Percentiles rank a stretch among this genome's conserved stretches.
phyloP scores from a whole-genome alignment of 2,329 filamentous ascomycete species.

The Pseudodiploospora longispora region DNA sequence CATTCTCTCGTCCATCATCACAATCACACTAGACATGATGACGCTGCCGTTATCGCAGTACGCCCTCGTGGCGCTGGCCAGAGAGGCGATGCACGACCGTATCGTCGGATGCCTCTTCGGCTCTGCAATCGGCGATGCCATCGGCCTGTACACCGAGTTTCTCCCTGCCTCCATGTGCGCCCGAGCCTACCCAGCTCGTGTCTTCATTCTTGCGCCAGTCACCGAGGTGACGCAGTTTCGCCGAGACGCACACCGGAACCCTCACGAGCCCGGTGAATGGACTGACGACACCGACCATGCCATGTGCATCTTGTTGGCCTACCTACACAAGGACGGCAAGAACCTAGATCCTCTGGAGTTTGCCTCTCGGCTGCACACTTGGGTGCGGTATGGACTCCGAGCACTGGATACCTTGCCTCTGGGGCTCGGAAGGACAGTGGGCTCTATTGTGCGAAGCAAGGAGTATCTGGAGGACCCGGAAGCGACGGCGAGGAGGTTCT shows the following conservation, averaged over 20 bases:
- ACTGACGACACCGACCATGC: conserved; percentile 50
- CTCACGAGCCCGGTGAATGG: conserved; percentile 36
- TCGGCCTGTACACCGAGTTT: conserved; percentile 48
- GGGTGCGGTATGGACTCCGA: conserved; percentile 39
- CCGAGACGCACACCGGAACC: conserved; percentile 36
- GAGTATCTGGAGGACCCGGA: conserved; percentile 33
- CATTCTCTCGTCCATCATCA: no score
- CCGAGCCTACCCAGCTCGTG: conserved; percentile 27
- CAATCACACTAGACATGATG: not conserved
- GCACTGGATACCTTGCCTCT: conserved; percentile 38
- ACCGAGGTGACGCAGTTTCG: conserved; percentile 31
- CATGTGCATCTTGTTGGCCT: conserved; percentile 40
- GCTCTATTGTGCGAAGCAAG: conserved; percentile 31
- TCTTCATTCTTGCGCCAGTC: conserved; percentile 30
- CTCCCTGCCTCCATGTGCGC: conserved; percentile 27
- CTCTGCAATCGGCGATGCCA: conserved; percentile 44
- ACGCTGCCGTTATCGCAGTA: conserved; percentile 9
- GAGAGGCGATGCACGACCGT: conserved; percentile 24
- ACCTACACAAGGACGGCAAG: conserved; percentile 33
- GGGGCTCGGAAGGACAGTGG: conserved; percentile 40
- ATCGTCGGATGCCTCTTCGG: conserved; percentile 39
- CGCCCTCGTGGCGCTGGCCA: conserved; percentile 11
- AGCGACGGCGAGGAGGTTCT: conserved; percentile 29
- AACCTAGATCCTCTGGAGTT: conserved; percentile 31
- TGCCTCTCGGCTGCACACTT: conserved; percentile 36